Evolutionary conservation across 116 monocot genomes (phyloP), one percentile per base, ranked within the genome.

Genomic region (Dioscorea cayenensis): DNA sequence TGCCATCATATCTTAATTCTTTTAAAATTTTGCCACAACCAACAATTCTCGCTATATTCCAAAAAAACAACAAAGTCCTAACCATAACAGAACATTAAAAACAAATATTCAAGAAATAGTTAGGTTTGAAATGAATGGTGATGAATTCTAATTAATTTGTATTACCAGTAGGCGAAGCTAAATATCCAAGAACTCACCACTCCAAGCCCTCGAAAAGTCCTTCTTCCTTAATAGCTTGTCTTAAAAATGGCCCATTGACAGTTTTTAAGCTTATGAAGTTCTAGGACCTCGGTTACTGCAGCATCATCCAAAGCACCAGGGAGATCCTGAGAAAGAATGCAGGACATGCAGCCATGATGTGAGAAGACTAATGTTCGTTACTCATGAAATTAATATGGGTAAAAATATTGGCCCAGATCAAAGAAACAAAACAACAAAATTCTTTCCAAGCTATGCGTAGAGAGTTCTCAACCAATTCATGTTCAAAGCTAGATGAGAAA

Each of bases 231-330:
- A 96, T 90, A 62, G 92, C 95, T 25, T 92, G 95, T 90, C 79
- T 96, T 96, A 37, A 92, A 96, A 77, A 96, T 92, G 60, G 95
- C 82, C 95, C 95, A 96, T 64, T 96, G 95, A 14, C 95, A 87
- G 60, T 66, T 96, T 81, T 92, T 96, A 14, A 96, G 82, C 72
- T 96, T 90, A 65, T 96, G 95, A 70, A 96, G 80, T 77, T 92
- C 92, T 43, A 96, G 71, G 66, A 90, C 85, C 72, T 92, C 92
- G 0, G 92, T 96, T 52, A 96, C 81, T 60, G 87, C 89, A 73
- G 95, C 92, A 92, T 87, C 95, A 76, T 96, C 95, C 72, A 92
- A 84, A 25, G 95, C 95, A 51, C 95, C 95, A 28, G 95, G 90
- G 43, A 96, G 82, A 85, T 96, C 95, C 95, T 96, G 81, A 67